A percentile compares a stretch with the other conserved stretches of the same genome.
These are phyloP conservation scores for Vitis rupestris DNA, from an alignment of 164 flowering plant genomes.

Conservation along the genomic window DNA sequence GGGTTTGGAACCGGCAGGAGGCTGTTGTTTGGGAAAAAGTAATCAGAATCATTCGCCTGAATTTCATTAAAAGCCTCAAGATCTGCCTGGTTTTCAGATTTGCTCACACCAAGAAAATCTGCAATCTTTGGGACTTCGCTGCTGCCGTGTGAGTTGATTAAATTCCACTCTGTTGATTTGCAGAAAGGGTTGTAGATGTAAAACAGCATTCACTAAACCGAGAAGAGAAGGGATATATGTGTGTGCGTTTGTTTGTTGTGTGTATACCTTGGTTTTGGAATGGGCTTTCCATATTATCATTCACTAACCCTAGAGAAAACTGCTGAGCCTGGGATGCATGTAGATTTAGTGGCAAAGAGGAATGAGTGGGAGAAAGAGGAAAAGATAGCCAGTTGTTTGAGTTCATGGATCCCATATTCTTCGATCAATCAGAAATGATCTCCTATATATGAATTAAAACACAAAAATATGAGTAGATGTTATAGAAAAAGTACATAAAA, in stretches of 20 bases:
- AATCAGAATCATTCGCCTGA: constrained; percentile 44
- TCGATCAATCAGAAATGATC: not conserved
- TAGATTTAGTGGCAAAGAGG: constrained; percentile 52
- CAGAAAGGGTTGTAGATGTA: no score
- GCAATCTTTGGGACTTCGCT: constrained; percentile 70
- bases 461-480: not conserved
- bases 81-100: constrained; percentile 55
- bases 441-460: not conserved
- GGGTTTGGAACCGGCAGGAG: constrained; percentile 33
- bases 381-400: constrained; percentile 85
- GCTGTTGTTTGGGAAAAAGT: constrained; percentile 38
- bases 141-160: constrained; percentile 44
- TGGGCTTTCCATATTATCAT: constrained; percentile 49
- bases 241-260: no score
- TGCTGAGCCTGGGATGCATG: constrained; percentile 52
- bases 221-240: no score
- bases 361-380: constrained; percentile 64
- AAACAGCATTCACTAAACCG: no score
- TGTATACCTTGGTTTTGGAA: constrained; percentile 65
- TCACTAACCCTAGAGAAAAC: constrained; percentile 62
- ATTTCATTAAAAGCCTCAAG: constrained; percentile 42
- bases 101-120: constrained; percentile 78
- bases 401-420: constrained; percentile 54
- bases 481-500: not conserved
- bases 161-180: constrained; percentile 57